Base-by-base conservation (phyloP, 23 red algal genomes). In the Agarophyton chilense region DNA sequence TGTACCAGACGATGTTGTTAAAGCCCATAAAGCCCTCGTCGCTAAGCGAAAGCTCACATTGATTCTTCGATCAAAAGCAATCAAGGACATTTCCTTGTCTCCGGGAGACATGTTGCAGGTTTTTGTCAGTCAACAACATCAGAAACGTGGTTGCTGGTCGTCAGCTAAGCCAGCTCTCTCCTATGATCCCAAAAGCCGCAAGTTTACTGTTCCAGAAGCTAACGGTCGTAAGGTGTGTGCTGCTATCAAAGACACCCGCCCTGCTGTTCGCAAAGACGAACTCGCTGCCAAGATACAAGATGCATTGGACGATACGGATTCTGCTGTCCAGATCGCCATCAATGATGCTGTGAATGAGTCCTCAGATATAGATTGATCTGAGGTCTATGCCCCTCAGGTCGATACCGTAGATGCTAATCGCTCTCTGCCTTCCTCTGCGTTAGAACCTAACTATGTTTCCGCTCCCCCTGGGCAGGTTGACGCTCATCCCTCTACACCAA, bases 181-280 rank as follows among this genome's bases (percentile, higher is more conserved):
- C 10, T 55, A 39, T 43, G 65, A 72, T 28, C 65, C 10, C 34
- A 29, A 25, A 5, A 47, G 8, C 9, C 45, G 70, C 21, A 77
- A 65, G 2, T 47, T 77, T 40, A 88, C 65, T 29, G 63, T 88
- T 11, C 83, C 83, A 53, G 83, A 66, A 49, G 13, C 65, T 22
- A 77, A 0, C 29, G 83, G 29, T 29, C 17, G 70, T 0, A 77
- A 0, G 12, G 38, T 88, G 1, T 51, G 10, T 12, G 47, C 66
- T 57, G 61, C 83, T 10, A 52, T 86, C 36, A 60, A 86, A 86
- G 61, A 86, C 29, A 43, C 35, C 19, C 19, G 78, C 17, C 78
- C 52, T 34, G 54, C 78, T 61, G 52, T 82, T 28, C 62, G 53
- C 57, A 39, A 61, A 82, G 46, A 82, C 38, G 53, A 63, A 0